A percentile compares a stretch with the other conserved stretches of the same genome.
These are phyloP conservation scores for Saitozyma sp. DNA, from an alignment of 768 basidiomycete genomes.

Conservation along the genomic window DNA sequence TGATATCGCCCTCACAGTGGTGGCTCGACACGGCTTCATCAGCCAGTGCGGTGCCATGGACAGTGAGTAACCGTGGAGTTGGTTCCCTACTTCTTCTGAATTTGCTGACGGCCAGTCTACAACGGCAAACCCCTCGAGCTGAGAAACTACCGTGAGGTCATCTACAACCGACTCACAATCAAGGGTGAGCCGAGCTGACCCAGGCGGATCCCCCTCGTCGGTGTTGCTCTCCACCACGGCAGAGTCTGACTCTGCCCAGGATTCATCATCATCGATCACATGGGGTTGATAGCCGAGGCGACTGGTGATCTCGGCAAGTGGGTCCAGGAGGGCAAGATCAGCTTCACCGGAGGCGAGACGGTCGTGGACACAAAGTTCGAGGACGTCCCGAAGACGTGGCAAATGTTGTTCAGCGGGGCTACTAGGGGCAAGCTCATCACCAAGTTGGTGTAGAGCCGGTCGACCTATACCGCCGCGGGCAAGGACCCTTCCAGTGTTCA, in stretches of 20 bases:
- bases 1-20: conserved; percentile 21
- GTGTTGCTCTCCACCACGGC: not conserved
- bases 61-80: conserved; percentile 11
- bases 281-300: conserved; percentile 11
- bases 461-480: too few species aligned
- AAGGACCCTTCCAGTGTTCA: not conserved
- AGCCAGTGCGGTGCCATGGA: conserved; percentile 27
- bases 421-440: conserved; percentile 1
- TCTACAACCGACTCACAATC: conserved; percentile 35
- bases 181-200: conserved; percentile 23
- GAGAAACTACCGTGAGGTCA: conserved; percentile 34
- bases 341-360: conserved; percentile 27
- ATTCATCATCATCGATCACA: conserved; percentile 30
- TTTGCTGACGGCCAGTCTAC: conserved; percentile 11
- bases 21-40: conserved; percentile 24
- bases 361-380: conserved; percentile 41
- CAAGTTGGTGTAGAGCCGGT: not conserved
- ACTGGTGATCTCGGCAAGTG: conserved; percentile 21
- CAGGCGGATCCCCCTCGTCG: too few species aligned
- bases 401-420: conserved; percentile 6
- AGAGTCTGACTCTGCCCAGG: conserved; percentile 5
- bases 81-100: not conserved
- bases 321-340: conserved; percentile 35
- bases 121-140: conserved; percentile 15
- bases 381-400: conserved; percentile 30